These are phyloP conservation scores for Fomitopsis palustris DNA, from an alignment of 1,284 basidiomycete species.

Conservation along the genomic window DNA sequence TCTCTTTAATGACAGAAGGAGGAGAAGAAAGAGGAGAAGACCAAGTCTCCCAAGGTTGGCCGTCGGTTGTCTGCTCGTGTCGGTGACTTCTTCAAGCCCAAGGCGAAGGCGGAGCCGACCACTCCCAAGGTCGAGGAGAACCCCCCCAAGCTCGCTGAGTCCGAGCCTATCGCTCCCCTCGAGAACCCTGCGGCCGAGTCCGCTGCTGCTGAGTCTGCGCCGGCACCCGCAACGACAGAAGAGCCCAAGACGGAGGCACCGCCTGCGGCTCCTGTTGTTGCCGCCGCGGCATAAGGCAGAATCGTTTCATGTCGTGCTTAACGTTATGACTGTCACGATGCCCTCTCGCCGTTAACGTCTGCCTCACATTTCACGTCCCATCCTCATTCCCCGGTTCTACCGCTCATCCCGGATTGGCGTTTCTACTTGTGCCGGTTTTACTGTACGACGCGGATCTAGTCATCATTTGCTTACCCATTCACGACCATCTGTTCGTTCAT, in stretches of 20 bases:
- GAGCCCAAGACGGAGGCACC: constrained; percentile 36
- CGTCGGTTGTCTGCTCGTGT: constrained; percentile 78
- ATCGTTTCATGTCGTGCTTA: constrained; percentile 24
- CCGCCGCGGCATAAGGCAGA: constrained; percentile 57
- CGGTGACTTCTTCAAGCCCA: constrained; percentile 76
- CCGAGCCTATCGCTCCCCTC: constrained; percentile 67
- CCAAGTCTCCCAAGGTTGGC: constrained; percentile 55
- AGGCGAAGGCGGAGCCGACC: constrained; percentile 63
- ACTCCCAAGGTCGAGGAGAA: constrained; percentile 82
- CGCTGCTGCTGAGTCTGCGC: constrained; percentile 31
- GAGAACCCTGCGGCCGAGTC: constrained; percentile 57
- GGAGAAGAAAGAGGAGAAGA: constrained; percentile 49
- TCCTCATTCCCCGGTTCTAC: constrained; percentile 23
- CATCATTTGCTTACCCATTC: constrained; percentile 34
- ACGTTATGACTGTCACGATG: constrained; percentile 50
- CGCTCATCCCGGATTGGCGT: constrained; percentile 33
- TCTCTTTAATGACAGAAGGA: no score
- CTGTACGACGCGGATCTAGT: constrained; percentile 62
- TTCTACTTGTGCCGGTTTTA: constrained; percentile 39
- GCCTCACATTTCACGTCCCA: constrained; percentile 15
- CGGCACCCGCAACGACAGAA: constrained; percentile 32
- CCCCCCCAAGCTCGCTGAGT: constrained; percentile 77
- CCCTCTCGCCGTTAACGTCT: constrained; percentile 38
- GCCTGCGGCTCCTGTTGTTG: constrained; percentile 35
- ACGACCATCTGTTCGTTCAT: constrained; percentile 24